Evolutionary conservation across 352 stramenopile species (phyloP).

Genomic region (Pythium aphanidermatum): DNA sequence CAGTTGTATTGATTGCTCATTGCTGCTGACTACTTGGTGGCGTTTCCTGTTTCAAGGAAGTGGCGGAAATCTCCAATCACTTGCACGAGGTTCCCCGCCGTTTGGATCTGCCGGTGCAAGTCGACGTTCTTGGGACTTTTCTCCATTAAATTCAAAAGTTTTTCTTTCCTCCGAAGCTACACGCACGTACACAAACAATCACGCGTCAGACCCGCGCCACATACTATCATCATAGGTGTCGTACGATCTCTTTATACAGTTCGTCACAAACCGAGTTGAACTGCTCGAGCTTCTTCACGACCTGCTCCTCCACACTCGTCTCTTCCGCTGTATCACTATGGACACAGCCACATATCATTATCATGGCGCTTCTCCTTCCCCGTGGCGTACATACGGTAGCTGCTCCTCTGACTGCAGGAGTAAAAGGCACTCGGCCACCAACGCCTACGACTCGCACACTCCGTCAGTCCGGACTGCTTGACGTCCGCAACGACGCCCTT

Average conservation of each 20-base stretch:
- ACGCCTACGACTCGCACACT: constrained; percentile 27
- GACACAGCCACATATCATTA: not conserved
- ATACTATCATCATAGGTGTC: constrained; percentile 1
- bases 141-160: constrained; percentile 79
- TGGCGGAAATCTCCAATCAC: constrained; percentile 78
- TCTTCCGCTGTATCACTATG: constrained; percentile 31
- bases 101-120: constrained; percentile 83
- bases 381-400: constrained; percentile 35
- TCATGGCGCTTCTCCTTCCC: too few species aligned
- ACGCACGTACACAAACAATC: constrained; percentile 5
- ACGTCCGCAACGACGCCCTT: not conserved
- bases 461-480: constrained; percentile 1
- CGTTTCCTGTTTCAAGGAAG: constrained; percentile 64
- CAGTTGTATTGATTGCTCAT: too few species aligned
- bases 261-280: constrained; percentile 87
- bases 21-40: constrained; percentile 11
- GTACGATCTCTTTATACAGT: constrained; percentile 85
- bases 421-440: constrained; percentile 68
- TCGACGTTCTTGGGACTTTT: constrained; percentile 81
- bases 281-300: constrained; percentile 83
- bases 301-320: constrained; percentile 50
- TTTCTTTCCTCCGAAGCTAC: constrained; percentile 78
- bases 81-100: constrained; percentile 73
- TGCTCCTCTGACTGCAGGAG: constrained; percentile 78
- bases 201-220: not conserved